Evolutionary conservation across 345 rosid genomes (phyloP), one percentile per base, ranked within the genome.

Genomic region (Camelina laxa): DNA sequence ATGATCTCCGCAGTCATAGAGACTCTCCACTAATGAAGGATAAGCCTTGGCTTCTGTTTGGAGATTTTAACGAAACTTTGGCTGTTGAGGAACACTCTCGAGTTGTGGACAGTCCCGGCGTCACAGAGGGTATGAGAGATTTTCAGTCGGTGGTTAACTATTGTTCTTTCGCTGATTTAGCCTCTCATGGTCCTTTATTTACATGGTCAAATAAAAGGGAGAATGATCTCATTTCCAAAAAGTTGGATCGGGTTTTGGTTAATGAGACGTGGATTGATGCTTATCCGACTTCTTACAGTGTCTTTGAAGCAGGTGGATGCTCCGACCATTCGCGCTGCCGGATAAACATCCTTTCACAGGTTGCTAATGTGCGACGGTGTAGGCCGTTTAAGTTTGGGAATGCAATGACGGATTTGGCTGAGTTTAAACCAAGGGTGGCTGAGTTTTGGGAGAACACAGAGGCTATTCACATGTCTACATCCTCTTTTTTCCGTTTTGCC

Each of bases 21-120:
- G 47, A 42, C 3, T 13, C 47, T 4, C 6, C 5, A 5, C 13
- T 42, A 2, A 13, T 42, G 1, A 5, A 7, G 1, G 5, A 4
- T 13, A 42, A 42, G 6, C 48, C 48, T 5, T 42, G 48, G 48
- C 4, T 42, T 5, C 1, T 42, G 1, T 13, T 42, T 1, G n/a
- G 48, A 0, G 48, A 42, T 0, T 42, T 42, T 2, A 42, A 42
- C 1, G 48, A 42, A 1, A 31, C 35, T 31, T 7, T 31, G 7
- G 35, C 7, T 0, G 7, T 7, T 31, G 35, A 6, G 7, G 35
- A 31, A 6, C 35, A 31, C 35, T 31, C 35, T 5, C 7, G 35
- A 0, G 35, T 4, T 0, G 2, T 0, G 0, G 35, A 31, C 6
- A 1, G 7, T 5, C 8, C 47, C 0, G 6, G 2, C 0, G n/a